Evolutionary conservation across 768 basidiomycete species (phyloP).

Genomic region (Stropharia rugosoannulata): DNA sequence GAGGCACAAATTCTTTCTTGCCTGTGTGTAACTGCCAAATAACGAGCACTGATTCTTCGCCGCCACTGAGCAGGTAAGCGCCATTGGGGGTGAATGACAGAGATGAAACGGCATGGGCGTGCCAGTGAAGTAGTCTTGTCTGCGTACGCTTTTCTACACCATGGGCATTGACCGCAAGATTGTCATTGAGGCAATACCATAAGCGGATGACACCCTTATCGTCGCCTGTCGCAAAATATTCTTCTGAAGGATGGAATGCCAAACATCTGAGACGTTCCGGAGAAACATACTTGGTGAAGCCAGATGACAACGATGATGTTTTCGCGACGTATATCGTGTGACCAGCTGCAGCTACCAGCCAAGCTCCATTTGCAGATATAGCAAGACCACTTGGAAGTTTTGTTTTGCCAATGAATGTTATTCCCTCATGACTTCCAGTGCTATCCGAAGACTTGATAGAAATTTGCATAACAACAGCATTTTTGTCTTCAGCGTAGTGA

Average conservation of each 20-base stretch:
- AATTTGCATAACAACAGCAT: slow-evolving; percentile 60
- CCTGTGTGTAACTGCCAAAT: slow-evolving; percentile 93
- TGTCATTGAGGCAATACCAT: slow-evolving; percentile 88
- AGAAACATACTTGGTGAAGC: slow-evolving; percentile 83
- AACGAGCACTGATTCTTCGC: slow-evolving; percentile 94
- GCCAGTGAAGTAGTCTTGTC: slow-evolving; percentile 92
- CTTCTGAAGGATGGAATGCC: slow-evolving; percentile 84
- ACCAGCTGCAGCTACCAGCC: slow-evolving; percentile 74
- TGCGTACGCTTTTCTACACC: slow-evolving; percentile 79
- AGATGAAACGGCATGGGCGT: slow-evolving; percentile 89
- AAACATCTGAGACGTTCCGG: slow-evolving; percentile 81
- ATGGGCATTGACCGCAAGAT: slow-evolving; percentile 43
- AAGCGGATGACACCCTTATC: slow-evolving; percentile 78
- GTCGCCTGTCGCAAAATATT: slow-evolving; percentile 96
- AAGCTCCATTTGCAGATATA: slow-evolving; percentile 74
- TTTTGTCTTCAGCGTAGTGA: slow-evolving; percentile 38
- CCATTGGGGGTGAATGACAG: slow-evolving; percentile 88
- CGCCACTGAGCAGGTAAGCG: slow-evolving; percentile 89
- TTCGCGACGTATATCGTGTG: slow-evolving; percentile 77
- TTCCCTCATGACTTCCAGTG: slow-evolving; percentile 47
- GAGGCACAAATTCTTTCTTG: slow-evolving; percentile 88
- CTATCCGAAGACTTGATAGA: slow-evolving; percentile 52
- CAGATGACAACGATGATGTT: slow-evolving; percentile 53
- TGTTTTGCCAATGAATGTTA: slow-evolving; percentile 65
- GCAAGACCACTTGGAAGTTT: slow-evolving; percentile 61